Percentiles rank a stretch among this genome's conserved stretches.
phyloP scores from a whole-genome alignment of 495 filamentous ascomycete species.

The Chaetomium cochliodes region DNA sequence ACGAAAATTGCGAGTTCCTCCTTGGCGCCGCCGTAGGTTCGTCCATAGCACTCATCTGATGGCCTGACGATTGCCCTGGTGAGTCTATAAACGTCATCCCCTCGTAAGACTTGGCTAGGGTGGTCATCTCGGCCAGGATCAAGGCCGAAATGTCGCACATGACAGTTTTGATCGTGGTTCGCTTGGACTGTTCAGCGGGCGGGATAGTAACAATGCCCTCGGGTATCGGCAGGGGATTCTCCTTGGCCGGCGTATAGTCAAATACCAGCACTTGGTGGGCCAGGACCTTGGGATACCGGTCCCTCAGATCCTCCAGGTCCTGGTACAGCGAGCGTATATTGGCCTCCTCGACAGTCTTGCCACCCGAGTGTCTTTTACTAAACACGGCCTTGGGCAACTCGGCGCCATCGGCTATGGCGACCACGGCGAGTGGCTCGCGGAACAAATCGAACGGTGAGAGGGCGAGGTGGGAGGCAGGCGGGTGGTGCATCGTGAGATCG shows the following conservation, averaged over 20 bases:
- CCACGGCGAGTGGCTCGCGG: slow-evolving; percentile 72
- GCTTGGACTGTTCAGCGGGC: slow-evolving; percentile 64
- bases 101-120: slow-evolving; percentile 81
- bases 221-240: slow-evolving; percentile 50
- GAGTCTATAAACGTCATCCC: slow-evolving; percentile 77
- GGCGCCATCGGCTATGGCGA: slow-evolving; percentile 73
- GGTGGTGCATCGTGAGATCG: slow-evolving; percentile 77
- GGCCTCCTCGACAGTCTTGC: slow-evolving; percentile 46
- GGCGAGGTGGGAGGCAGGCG: slow-evolving; percentile 72
- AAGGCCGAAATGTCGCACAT: slow-evolving; percentile 88
- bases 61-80: slow-evolving; percentile 50
- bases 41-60: slow-evolving; percentile 41
- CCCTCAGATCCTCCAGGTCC: slow-evolving; percentile 66
- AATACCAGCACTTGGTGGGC: slow-evolving; percentile 79
- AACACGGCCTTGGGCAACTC: slow-evolving; percentile 53
- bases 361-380: slow-evolving; percentile 49
- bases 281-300: slow-evolving; percentile 70
- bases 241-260: slow-evolving; percentile 55
- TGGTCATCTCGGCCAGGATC: slow-evolving; percentile 82
- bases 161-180: slow-evolving; percentile 91
- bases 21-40: slow-evolving; percentile 40
- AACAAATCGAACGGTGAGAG: slow-evolving; percentile 83
- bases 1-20: slow-evolving; percentile 56
- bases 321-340: slow-evolving; percentile 57
- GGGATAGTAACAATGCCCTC: slow-evolving; percentile 71